Base-by-base conservation (phyloP, 495 filamentous ascomycete genomes). In the Annulohypoxylon nitens region DNA sequence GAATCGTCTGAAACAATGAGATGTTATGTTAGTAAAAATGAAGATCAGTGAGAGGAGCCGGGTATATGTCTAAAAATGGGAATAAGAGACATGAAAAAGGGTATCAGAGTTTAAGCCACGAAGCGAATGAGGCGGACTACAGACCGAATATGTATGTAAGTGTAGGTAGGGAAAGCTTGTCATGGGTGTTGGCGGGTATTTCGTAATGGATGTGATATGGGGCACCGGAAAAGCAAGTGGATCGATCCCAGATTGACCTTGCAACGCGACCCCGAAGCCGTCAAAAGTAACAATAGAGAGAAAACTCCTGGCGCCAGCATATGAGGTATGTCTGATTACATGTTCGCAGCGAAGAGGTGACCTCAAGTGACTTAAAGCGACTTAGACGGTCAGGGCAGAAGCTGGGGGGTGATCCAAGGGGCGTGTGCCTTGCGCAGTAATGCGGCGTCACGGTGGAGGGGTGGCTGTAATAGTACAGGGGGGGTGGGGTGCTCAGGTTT, bases 301-400 rank as follows among this genome's bases (percentile, higher is more conserved):
- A 71, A 75, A 77, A 76, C 75, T 79, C 73, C 76, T 74, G 73
- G 75, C 75, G 61, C 75, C 73, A 72, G 71, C 70, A 73, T 67
- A 66, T 69, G 70, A 75, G 70, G 72, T 73, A 77, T 74, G 75
- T 68, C 64, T 79, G 75, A 79, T 79, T 78, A 78, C 75, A 78
- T 78, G 69, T 70, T 74, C 67, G 64, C 68, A 70, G 70, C 67
- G 74, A 72, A 71, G 30, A 75, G 58, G 71, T 74, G 70, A 71
- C 61, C 62, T 73, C 60, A 76, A 73, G 71, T 69, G 70, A 79
- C 74, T 78, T 75, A 74, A 76, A 71, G 71, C 72, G 70, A 79
- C 74, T 78, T 75, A 74, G 73, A 75, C 73, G 73, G 77, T 72
- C 70, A 75, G 51, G 72, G 73, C 65, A 62, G 70, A 66, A 36